Base-by-base conservation (phyloP, 169 alveolate species). In the Pseudocohnilembus persalinus region DNA sequence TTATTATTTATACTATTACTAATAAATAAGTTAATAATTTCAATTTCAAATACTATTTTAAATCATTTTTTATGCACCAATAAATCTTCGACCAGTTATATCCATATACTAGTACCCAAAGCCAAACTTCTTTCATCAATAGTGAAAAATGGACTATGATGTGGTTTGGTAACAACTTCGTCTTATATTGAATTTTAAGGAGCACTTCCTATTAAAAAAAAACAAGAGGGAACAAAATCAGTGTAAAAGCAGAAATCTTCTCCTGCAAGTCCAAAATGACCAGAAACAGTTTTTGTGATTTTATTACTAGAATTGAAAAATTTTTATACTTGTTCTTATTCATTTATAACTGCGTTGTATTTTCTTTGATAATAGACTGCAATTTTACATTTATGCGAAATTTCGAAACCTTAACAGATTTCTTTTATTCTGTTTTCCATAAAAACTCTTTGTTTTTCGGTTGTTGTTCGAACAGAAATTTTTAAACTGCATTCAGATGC, bases 141-240 rank as follows among this genome's bases (percentile, higher is more conserved):
- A 49, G 84, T 79, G 49, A 79, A 79, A 29, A 79, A 63, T n/a
- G 84, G 84, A 28, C 76, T 34, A 29, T 79, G 84, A 79, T 79
- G 84, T 49, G 84, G 84, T 64, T n/a, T 79, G 0, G 29, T 30
- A n/a, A 72, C 75, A 0, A 28, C 29, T n/a, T 30, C 29, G 29
- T 49, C 64, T 20, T 29, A 25, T 33, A 77, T n/a, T 0, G 82
- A 77, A 63, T 63, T 29, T 63, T 11, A 0, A 64, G 84, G 84
- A 49, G 84, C 84, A 24, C 76, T 49, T 63, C 84, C 84, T 0
- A 79, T 64, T 20, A 64, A n/a, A 49, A 79, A 79, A 72, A 29
- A 79, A 24, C 76, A n/a, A 27, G 76, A 49, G 29, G 84, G 84
- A 28, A 27, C 31, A 34, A 29, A 1, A 20, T 0, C 28, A 64